phyloP scores from a whole-genome alignment of 1,284 basidiomycete species.

The Cryptococcus amylolentus region DNA sequence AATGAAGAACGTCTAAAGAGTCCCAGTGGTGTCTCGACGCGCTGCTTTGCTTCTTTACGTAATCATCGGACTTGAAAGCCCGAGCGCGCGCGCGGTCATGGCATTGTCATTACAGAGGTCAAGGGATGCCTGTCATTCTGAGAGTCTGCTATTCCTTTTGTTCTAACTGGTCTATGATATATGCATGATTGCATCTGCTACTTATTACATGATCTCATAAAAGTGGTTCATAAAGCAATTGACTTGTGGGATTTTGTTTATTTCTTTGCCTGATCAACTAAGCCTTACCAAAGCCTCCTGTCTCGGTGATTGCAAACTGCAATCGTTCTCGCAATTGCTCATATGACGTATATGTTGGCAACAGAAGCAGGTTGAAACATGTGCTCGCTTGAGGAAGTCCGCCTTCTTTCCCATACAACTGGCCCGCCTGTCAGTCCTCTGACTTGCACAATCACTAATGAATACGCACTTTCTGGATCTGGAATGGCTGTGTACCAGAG shows the following conservation, averaged over 20 bases:
- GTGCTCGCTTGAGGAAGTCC: constrained; percentile 49
- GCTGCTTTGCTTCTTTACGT: no score
- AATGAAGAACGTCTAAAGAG: no score
- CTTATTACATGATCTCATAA: neutral
- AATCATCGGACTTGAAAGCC: no score
- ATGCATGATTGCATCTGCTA: no score
- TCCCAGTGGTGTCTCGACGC: no score
- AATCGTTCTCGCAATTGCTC: constrained; percentile 87
- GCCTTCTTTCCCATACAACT: constrained; percentile 53
- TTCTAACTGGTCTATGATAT: neutral
- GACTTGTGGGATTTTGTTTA: neutral
- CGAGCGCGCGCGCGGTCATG: no score
- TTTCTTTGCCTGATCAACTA: constrained; percentile 7
- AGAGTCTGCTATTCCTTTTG: no score
- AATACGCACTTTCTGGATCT: constrained; percentile 70
- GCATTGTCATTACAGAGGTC: no score
- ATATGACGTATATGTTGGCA: constrained; percentile 87
- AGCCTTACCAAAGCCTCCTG: constrained; percentile 78
- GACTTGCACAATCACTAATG: neutral
- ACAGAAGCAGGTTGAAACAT: constrained; percentile 59
- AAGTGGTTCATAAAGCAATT: neutral
- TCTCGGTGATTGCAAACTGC: constrained; percentile 86
- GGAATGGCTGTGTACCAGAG: constrained; percentile 91
- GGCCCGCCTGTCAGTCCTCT: constrained; percentile 39
- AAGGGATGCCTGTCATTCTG: no score